Evolutionary conservation across 2,329 filamentous ascomycete species (phyloP), one percentile per base, ranked within the genome.

Genomic region (Neoascochyta sp.): DNA sequence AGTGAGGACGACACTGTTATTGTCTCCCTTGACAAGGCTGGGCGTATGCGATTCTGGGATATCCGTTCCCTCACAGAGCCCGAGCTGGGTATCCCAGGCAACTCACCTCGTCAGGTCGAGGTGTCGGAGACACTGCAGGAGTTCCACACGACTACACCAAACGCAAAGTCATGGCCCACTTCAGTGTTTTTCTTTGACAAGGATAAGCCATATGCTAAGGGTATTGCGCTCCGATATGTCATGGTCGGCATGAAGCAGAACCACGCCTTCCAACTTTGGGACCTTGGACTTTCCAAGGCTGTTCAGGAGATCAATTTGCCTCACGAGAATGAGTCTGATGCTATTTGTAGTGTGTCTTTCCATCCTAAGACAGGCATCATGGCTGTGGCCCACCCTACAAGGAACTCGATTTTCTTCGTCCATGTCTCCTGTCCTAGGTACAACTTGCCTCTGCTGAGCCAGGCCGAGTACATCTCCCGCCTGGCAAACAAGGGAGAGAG

Each of bases 171-270:
- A 4, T 95, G 89, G 81, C 90, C 93, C 5, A 96, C 90, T 3
- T 96, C 92, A 14, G 86, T 98, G 36, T 76, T 95, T 61, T 83
- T 98, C 64, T 80, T 98, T 50, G 92, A 98, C 68, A 98, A 96
- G 73, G 80, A 89, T 65, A 85, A 89, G 42, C 88, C 92, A 24
- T 95, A 93, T 65, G 78, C 82, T 67, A 95, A 92, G 68, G 83
- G 85, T 38, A 83, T 85, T 55, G 89, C 93, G 26, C 74, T 95
- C 42, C 81, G 92, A 40, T 98, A 98, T 69, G 83, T 98, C 70
- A 82, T 98, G 60, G 86, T 98, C 41, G 92, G 92, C 52, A 87
- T 96, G 78, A 95, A 96, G 70, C 92, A 98, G 65, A 98, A 98
- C 65, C 92, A 98, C 68, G 93, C 90, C 33, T 78, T 98, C 41